Evolutionary conservation across 768 basidiomycete species (phyloP), one percentile per base, ranked within the genome.

Genomic region (Chalciporus chontae): DNA sequence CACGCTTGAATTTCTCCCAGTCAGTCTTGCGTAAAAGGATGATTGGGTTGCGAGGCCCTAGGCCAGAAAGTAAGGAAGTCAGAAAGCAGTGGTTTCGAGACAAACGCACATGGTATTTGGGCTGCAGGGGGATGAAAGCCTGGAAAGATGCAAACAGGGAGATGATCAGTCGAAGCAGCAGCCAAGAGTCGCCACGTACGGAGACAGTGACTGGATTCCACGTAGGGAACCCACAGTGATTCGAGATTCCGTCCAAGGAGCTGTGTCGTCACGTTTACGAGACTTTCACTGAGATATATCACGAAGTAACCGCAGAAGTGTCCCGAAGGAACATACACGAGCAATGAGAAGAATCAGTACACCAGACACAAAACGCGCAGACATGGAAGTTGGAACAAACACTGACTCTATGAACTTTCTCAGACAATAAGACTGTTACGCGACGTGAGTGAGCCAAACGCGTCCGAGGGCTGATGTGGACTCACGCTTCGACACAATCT

Each of bases 401-500:
- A 52, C 65, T 18, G 36, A 69, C 66, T 19, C 10, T 39, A 52
- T 27, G 7, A 54, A 53, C 40, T 24, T 47, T 27, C 23, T 59
- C 15, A 51, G 46, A 47, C 66, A 67, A 40, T 55, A 24, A 50
- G 51, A 54, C 67, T 67, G 40, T 38, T 13, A 43, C n/a, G 21
- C 19, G 18, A 43, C 3, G 24, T 36, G 17, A 34, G 17, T 15
- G n/a, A 17, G 11, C n/a, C 14, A 11, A 19, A 40, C 4, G 8
- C 21, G 17, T 14, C 23, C n/a, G 14, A n/a, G 29, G 32, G 8
- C 14, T 37, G 32, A 39, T 5, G 15, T 4, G 36, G 4, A 66
- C 72, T 50, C 38, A 76, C 75, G 21, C 48, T 58, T 1, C 61
- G 52, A 52, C 84, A 86, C 8, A 83, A 40, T 32, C 77, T 70